phyloP scores from a whole-genome alignment of 306 rosid genomes.

The Prunus mume region DNA sequence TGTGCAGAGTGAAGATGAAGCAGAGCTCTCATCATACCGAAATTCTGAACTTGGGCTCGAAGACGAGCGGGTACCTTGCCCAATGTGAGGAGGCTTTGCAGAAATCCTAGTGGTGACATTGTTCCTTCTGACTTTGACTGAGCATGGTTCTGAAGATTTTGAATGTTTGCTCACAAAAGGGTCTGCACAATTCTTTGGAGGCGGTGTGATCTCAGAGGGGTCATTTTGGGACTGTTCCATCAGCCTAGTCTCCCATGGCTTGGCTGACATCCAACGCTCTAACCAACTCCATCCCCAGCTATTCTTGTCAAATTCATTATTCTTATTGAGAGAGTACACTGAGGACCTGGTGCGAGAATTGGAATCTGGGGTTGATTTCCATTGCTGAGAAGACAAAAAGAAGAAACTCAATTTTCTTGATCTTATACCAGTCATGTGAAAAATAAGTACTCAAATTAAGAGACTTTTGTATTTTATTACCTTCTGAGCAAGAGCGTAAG shows the following conservation, averaged over 20 bases:
- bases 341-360: conserved; percentile 36
- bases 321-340: conserved; percentile 40
- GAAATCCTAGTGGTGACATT: conserved; percentile 81
- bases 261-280: conserved; percentile 99
- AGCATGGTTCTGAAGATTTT: conserved; percentile 44
- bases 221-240: conserved; percentile 72
- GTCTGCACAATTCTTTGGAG: conserved; percentile 51
- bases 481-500: conserved; percentile 92
- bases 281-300: conserved; percentile 98
- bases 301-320: conserved; percentile 53
- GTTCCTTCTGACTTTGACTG: conserved; percentile 71
- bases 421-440: neutral
- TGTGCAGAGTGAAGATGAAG: conserved; percentile 87
- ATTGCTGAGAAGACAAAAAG: conserved; percentile 51
- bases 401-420: neutral
- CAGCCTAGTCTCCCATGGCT: conserved; percentile 94
- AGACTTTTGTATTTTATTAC: conserved; percentile 27
- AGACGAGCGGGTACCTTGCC: conserved; percentile 70
- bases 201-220: conserved; percentile 55
- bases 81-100: conserved; percentile 66
- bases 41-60: conserved; percentile 96
- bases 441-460: neutral
- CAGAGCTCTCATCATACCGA: conserved; percentile 80
- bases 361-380: conserved; percentile 54
- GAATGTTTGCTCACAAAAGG: conserved; percentile 38